Conservation (phyloP, 2,329 filamentous ascomycete genomes). For the Davidsoniella neocaledoniae region DNA sequence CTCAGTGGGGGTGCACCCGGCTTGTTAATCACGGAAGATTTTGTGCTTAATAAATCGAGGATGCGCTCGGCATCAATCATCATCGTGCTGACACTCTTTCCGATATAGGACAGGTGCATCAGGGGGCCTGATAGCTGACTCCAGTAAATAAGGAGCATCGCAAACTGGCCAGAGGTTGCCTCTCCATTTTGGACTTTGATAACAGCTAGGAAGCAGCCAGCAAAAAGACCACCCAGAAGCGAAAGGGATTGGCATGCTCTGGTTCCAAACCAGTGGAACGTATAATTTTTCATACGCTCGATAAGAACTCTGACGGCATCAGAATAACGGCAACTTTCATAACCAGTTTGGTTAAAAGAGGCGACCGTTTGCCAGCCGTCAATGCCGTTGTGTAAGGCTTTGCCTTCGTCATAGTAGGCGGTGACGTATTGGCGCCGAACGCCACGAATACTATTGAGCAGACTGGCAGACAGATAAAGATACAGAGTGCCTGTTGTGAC, state of each 20-base stretch:
- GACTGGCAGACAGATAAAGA: slow-evolving; percentile 33
- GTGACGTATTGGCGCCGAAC: slow-evolving; percentile 34
- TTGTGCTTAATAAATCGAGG: slow-evolving; percentile 39
- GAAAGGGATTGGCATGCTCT: slow-evolving; percentile 41
- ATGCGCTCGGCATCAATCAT: slow-evolving; percentile 41
- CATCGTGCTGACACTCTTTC: slow-evolving; percentile 37
- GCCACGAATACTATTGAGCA: slow-evolving; percentile 33
- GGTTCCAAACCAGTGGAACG: slow-evolving; percentile 14
- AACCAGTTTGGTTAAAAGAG: slow-evolving; percentile 41
- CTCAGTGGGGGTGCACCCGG: slow-evolving; percentile 32
- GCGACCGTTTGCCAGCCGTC: slow-evolving; percentile 43
- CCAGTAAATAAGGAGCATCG: slow-evolving; percentile 59
- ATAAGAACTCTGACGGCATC: slow-evolving; percentile 24
- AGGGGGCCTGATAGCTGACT: slow-evolving; percentile 53
- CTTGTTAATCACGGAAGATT: slow-evolving; percentile 37
- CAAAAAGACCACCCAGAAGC: slow-evolving; percentile 52
- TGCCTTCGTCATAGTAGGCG: slow-evolving; percentile 37
- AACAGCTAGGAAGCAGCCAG: slow-evolving; percentile 41
- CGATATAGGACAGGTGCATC: slow-evolving; percentile 47
- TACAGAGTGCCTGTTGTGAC: slow-evolving; percentile 40
- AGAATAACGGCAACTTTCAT: slow-evolving; percentile 37
- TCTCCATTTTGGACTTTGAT: slow-evolving; percentile 48
- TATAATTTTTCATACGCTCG: slow-evolving; percentile 4
- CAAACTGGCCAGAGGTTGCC: slow-evolving; percentile 49
- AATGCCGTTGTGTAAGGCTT: slow-evolving; percentile 37